Evolutionary conservation across 768 basidiomycete species (phyloP).

Genomic region (Suillus fuscotomentosus): DNA sequence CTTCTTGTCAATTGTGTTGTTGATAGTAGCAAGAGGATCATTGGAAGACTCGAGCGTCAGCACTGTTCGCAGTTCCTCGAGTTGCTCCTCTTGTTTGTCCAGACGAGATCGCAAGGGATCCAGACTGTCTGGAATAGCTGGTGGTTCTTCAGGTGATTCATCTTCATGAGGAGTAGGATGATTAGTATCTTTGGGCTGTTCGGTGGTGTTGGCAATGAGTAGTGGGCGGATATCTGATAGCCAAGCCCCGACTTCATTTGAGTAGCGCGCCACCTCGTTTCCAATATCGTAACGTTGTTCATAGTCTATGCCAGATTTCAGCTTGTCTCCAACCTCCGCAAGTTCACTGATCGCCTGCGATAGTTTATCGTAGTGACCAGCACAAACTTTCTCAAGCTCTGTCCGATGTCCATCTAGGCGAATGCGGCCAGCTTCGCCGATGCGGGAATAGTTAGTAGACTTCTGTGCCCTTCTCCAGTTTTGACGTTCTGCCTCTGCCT

Average conservation of each 20-base stretch:
- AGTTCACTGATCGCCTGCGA: conserved; percentile 23
- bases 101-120: conserved; percentile 16
- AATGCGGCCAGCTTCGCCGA: conserved; percentile 29
- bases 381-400: conserved; percentile 25
- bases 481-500: conserved; percentile 28
- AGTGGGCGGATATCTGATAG: conserved; percentile 23
- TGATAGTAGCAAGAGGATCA: conserved; percentile 18
- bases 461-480: conserved; percentile 32
- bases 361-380: conserved; percentile 23
- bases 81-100: conserved; percentile 24
- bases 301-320: conserved; percentile 24
- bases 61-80: conserved; percentile 30
- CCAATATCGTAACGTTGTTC: conserved; percentile 26
- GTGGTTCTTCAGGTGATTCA: not conserved
- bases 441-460: conserved; percentile 25
- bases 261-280: conserved; percentile 19
- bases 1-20: conserved; percentile 17
- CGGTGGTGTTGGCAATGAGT: conserved; percentile 18
- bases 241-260: conserved; percentile 24
- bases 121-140: conserved; percentile 4
- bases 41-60: conserved; percentile 24
- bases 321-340: conserved; percentile 18
- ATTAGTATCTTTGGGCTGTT: conserved; percentile 1
- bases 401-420: conserved; percentile 27
- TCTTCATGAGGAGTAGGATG: not conserved